Conservation (phyloP, 2,329 filamentous ascomycete genomes). For the Diplodia mutila region DNA sequence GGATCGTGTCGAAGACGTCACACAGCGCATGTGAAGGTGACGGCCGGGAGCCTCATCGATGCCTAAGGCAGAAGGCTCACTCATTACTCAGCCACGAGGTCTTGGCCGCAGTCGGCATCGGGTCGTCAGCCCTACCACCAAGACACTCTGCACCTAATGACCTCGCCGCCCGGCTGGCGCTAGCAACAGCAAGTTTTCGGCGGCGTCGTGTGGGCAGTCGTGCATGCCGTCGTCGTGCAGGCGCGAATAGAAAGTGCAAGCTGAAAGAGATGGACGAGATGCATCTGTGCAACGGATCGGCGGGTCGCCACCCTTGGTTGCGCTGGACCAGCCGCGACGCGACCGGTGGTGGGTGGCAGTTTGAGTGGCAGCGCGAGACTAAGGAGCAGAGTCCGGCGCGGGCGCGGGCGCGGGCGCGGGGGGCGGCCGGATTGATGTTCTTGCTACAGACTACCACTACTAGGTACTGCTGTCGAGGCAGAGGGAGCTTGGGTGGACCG, state of each 20-base stretch:
- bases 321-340: too few relatives aligned
- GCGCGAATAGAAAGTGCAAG: too few relatives aligned
- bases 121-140: too few relatives aligned
- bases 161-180: not conserved
- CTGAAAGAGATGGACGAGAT: not conserved
- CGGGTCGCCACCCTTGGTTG: not conserved
- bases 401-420: too few relatives aligned
- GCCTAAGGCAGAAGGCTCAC: not conserved
- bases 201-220: not conserved
- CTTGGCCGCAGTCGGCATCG: not conserved
- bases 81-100: not conserved
- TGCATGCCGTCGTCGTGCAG: too few relatives aligned
- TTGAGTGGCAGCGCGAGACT: not conserved
- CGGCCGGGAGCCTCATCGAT: not conserved
- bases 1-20: constrained; percentile 14
- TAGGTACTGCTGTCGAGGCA: too few relatives aligned
- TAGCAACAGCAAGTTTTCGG: not conserved
- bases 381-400: not conserved
- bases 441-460: too few relatives aligned
- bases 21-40: constrained; percentile 17
- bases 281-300: not conserved
- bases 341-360: too few relatives aligned
- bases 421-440: too few relatives aligned
- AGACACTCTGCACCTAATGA: too few relatives aligned
- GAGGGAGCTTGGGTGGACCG: not conserved